phyloP scores from a whole-genome alignment of 495 filamentous ascomycete species.

The Penicillium lagena region DNA sequence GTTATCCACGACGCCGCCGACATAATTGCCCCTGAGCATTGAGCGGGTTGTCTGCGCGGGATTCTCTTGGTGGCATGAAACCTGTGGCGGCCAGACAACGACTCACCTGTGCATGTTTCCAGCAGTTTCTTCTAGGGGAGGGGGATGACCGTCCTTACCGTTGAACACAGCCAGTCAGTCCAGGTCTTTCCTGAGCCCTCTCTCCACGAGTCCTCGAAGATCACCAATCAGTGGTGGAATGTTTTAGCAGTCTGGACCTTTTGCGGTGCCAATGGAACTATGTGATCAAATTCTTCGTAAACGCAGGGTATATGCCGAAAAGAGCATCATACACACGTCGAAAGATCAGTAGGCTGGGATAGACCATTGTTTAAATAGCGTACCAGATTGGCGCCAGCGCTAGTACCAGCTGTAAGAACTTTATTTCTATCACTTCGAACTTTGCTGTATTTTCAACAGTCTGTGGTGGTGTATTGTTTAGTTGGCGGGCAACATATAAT shows the following conservation, averaged over 20 bases:
- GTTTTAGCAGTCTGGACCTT: constrained; percentile 14
- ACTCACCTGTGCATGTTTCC: not conserved
- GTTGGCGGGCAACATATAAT: too few species aligned
- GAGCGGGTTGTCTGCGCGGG: constrained; percentile 33
- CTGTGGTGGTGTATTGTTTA: too few species aligned
- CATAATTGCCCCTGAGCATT: constrained; percentile 16
- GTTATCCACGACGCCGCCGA: constrained; percentile 39
- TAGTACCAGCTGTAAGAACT: too few species aligned
- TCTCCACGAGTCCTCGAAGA: constrained; percentile 47
- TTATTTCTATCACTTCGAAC: too few species aligned
- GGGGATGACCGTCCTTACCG: constrained; percentile 19
- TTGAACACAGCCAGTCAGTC: constrained; percentile 41
- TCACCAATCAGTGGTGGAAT: constrained; percentile 33
- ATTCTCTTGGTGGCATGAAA: constrained; percentile 41
- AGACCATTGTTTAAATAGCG: too few species aligned
- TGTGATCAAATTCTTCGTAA: constrained; percentile 20
- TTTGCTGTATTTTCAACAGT: too few species aligned
- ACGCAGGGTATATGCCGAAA: constrained; percentile 26
- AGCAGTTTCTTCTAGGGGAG: not conserved
- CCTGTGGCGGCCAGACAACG: constrained; percentile 15
- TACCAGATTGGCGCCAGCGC: too few species aligned
- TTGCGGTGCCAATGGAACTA: constrained; percentile 10
- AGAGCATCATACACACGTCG: constrained; percentile 26
- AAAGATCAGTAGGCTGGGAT: not conserved
- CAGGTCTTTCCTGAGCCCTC: constrained; percentile 29